A percentile compares a stretch with the other conserved stretches of the same genome.
These are phyloP conservation scores for Leccinum fibrillosum DNA, from an alignment of 768 basidiomycete genomes.

Conservation along the genomic window DNA sequence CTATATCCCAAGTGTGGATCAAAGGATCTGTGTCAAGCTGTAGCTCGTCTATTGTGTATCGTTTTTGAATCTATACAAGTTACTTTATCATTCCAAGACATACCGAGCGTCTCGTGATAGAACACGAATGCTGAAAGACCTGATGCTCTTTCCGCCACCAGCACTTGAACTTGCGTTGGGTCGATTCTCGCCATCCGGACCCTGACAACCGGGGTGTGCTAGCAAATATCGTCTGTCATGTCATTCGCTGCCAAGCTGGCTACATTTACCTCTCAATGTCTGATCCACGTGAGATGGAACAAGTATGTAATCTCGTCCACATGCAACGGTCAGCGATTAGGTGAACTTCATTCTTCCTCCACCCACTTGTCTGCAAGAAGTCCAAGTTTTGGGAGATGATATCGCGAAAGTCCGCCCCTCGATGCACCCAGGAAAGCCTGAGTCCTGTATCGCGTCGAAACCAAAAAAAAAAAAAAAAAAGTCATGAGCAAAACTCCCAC, in stretches of 20 bases:
- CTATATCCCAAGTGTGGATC: constrained; percentile 13
- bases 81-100: background rate
- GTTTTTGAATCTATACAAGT: background rate
- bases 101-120: background rate
- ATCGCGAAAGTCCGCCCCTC: constrained; percentile 49
- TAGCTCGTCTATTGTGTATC: constrained; percentile 2
- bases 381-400: constrained; percentile 61
- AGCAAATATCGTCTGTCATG: background rate
- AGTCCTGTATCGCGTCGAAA: background rate
- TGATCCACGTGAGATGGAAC: background rate
- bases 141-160: background rate
- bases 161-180: background rate
- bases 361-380: constrained; percentile 68
- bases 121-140: background rate
- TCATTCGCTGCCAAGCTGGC: background rate
- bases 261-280: background rate
- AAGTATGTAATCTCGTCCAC: background rate
- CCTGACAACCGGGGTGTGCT: background rate
- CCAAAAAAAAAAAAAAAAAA: constrained; percentile 7
- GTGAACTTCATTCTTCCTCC: constrained; percentile 46
- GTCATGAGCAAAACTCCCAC: constrained; percentile 4
- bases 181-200: background rate
- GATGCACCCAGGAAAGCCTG: constrained; percentile 52
- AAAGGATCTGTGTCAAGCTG: constrained; percentile 10
- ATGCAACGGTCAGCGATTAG: background rate